Evolutionary conservation across 208 protist genomes (phyloP), one percentile per base, ranked within the genome.

Genomic region (Trypanosoma mega): DNA sequence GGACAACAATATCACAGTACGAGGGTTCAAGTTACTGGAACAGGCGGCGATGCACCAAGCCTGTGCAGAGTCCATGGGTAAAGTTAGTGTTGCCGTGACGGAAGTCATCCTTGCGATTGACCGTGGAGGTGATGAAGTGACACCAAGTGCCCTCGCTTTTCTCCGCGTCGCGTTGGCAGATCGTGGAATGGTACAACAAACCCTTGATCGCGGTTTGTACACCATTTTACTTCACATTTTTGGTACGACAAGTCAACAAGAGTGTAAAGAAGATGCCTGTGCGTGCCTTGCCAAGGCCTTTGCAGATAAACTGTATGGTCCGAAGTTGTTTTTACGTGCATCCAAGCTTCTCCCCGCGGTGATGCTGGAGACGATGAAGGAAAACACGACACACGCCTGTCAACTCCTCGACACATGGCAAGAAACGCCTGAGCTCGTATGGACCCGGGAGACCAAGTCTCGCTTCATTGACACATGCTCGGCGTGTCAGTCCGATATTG

Each of bases 361-460:
- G 1, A 92, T 98, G 31, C 69, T 97, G 7, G 94, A 97, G 18
- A 82, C 83, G 20, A 93, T 98, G 85, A 80, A 83, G 33, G 92
- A 97, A 29, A 95, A 92, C 54, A 47, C 74, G 27, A 54, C 74
- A 34, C 72, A 82, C 39, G 79, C 87, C 11, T 90, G 83, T 18
- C 64, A 80, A 29, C 80, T 97, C 51, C 82, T 97, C n/a, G 89
- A 97, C 46, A 78, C 69, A 14, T 87, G 59, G 68, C 85, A 92
- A 53, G 78, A 98, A 64, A 98, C 85, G 45, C 95, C 96, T 5
- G 93, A 98, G 63, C 73, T 98, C 5, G 78, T 98, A 12, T 98
- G 96, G 95, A 96, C 74, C 14, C 80, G 80, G 46, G 70, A 74
- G 53, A 80, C 80, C 6, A 74, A 84, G 43, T 72, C 72, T n/a